A percentile compares a stretch with the other conserved stretches of the same genome.
These are phyloP conservation scores for Aegilops longissima DNA, from an alignment of 176 grass and related monocot genomes.

Conservation along the genomic window DNA sequence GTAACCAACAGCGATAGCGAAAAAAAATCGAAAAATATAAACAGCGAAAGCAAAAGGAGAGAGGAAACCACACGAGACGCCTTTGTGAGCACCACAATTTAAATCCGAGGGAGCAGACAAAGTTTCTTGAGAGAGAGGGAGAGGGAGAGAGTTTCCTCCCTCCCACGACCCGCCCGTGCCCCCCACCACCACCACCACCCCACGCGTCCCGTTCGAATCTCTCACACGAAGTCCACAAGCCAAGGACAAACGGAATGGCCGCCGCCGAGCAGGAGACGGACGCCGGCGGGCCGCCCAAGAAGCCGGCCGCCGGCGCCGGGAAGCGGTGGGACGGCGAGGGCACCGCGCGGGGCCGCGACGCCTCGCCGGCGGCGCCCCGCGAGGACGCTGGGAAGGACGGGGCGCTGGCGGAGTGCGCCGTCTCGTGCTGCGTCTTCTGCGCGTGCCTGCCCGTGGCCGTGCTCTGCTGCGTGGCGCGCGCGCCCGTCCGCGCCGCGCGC, in stretches of 20 bases:
- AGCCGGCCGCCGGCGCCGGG: conserved; percentile 1
- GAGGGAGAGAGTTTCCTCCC: neutral
- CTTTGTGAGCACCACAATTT: neutral
- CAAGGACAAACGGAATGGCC: neutral
- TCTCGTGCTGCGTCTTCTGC: conserved; percentile 59
- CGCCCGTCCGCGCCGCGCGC: conserved; percentile 47
- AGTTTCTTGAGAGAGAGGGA: neutral
- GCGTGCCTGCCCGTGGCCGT: conserved; percentile 60
- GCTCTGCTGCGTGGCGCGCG: conserved; percentile 58
- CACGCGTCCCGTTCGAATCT: neutral
- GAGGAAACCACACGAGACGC: neutral
- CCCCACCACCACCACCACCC: neutral
- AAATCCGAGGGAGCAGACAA: neutral
- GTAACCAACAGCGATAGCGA: neutral
- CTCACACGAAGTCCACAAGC: neutral
- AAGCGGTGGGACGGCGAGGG: conserved; percentile 15
- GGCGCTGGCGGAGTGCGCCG: conserved; percentile 63
- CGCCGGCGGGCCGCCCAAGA: neutral
- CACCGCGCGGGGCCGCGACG: neutral
- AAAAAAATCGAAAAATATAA: neutral
- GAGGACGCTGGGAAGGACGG: neutral
- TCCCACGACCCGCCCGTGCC: neutral
- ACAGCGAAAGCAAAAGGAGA: neutral
- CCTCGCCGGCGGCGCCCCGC: conserved; percentile 28
- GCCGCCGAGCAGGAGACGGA: neutral